phyloP scores from a whole-genome alignment of 2,329 filamentous ascomycete species.

The Trichoderma cornu-damae region DNA sequence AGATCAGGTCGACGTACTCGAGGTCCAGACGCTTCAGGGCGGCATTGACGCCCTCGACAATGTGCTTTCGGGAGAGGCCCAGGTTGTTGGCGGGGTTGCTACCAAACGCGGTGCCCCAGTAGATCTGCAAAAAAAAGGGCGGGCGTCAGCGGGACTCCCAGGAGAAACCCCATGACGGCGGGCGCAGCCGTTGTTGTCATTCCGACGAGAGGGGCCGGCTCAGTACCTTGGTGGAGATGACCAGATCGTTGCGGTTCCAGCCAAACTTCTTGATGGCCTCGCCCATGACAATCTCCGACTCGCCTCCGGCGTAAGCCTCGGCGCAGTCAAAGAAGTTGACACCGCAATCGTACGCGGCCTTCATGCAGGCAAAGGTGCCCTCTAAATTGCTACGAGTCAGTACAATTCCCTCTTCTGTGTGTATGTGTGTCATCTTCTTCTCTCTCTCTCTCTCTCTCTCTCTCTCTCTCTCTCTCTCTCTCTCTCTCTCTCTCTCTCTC shows the following conservation, averaged over 20 bases:
- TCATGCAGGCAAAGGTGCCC: slow-evolving; percentile 53
- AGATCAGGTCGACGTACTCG: slow-evolving; percentile 62
- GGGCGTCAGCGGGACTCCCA: not conserved
- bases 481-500: no score
- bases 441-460: not conserved
- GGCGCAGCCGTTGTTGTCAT: not conserved
- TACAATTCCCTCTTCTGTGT: not conserved
- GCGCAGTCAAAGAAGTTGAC: slow-evolving; percentile 62
- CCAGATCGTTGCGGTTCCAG: slow-evolving; percentile 57
- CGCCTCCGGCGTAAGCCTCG: slow-evolving; percentile 53
- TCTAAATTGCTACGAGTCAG: slow-evolving; percentile 4
- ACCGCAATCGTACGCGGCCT: slow-evolving; percentile 54
- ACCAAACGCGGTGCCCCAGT: slow-evolving; percentile 58
- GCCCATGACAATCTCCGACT: slow-evolving; percentile 60
- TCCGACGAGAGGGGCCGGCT: not conserved
- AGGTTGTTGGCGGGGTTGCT: slow-evolving; percentile 61
- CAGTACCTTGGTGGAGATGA: slow-evolving; percentile 55
- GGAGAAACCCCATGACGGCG: not conserved
- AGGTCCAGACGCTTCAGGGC: slow-evolving; percentile 54
- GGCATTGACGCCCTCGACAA: slow-evolving; percentile 59
- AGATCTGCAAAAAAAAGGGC: slow-evolving; percentile 41
- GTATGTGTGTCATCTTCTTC: not conserved
- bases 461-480: no score
- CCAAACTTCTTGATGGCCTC: slow-evolving; percentile 54
- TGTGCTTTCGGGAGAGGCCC: slow-evolving; percentile 63